Evolutionary conservation across 768 basidiomycete genomes (phyloP).

Genomic region (Pisolithus marmoratus): DNA sequence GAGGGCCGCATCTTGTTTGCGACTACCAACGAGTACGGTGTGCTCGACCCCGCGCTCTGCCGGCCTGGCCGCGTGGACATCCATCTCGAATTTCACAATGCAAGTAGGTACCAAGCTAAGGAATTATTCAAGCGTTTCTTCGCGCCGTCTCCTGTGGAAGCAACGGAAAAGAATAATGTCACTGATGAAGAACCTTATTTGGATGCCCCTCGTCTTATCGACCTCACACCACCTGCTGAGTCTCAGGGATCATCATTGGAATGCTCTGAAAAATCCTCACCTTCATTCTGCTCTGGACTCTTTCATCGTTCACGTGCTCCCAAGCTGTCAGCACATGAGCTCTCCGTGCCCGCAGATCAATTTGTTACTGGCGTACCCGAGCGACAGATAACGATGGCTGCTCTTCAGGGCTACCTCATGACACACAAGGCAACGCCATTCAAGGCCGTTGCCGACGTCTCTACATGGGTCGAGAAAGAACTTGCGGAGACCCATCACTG

Average conservation of each 20-base stretch:
- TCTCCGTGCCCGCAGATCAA: slow-evolving; percentile 43
- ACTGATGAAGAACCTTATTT: neutral
- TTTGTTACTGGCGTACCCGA: slow-evolving; percentile 55
- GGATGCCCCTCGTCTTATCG: slow-evolving; percentile 8
- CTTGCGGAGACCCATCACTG: too few relatives aligned
- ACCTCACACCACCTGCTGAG: slow-evolving; percentile 6
- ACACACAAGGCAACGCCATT: slow-evolving; percentile 54
- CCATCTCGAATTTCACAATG: slow-evolving; percentile 71
- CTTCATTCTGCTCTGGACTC: slow-evolving; percentile 5
- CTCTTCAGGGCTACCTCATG: slow-evolving; percentile 32
- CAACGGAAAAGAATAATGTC: neutral
- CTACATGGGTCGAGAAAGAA: too few relatives aligned
- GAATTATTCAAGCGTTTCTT: slow-evolving; percentile 70
- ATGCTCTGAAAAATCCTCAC: too few relatives aligned
- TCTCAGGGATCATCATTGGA: slow-evolving; percentile 6
- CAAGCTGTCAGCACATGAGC: slow-evolving; percentile 33
- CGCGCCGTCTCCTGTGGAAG: slow-evolving; percentile 30
- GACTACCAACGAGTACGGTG: slow-evolving; percentile 67
- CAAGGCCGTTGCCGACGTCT: slow-evolving; percentile 37
- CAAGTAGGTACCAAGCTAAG: slow-evolving; percentile 60
- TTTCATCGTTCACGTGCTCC: slow-evolving; percentile 34
- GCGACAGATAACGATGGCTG: slow-evolving; percentile 42
- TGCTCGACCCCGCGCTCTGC: slow-evolving; percentile 68
- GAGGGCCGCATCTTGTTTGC: slow-evolving; percentile 81
- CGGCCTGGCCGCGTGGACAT: slow-evolving; percentile 80